Percentiles rank a stretch among this genome's conserved stretches.
Conservation (phyloP, 345 rosid species). For the Adansonia digitata region DNA sequence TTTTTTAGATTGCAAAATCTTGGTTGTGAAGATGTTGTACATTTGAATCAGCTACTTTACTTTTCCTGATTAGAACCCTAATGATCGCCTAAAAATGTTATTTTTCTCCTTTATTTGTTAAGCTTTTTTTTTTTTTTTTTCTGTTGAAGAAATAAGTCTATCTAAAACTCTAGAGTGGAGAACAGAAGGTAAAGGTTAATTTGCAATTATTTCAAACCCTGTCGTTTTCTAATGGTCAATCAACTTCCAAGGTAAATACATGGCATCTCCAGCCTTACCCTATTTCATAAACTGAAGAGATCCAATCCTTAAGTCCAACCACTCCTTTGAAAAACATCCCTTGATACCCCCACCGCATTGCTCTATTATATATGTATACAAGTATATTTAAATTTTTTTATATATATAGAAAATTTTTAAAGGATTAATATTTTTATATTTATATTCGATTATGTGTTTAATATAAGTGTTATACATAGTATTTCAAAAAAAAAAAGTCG, state of each 20-base stretch:
- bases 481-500: too few species aligned
- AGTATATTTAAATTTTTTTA: too few species aligned
- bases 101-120: background rate
- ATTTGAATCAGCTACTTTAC: background rate
- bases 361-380: too few species aligned
- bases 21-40: background rate
- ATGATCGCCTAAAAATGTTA: background rate
- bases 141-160: too few species aligned
- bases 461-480: too few species aligned
- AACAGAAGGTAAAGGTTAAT: background rate
- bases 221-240: constrained; percentile 1
- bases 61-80: background rate
- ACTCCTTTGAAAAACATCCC: background rate
- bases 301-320: background rate
- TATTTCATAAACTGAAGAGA: background rate
- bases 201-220: background rate
- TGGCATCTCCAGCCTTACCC: background rate
- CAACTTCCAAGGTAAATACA: background rate
- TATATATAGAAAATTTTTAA: too few species aligned
- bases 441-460: too few species aligned
- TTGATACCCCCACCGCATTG: background rate
- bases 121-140: background rate
- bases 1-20: background rate
- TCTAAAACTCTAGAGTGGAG: background rate
- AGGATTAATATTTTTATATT: too few species aligned